A percentile compares a stretch with the other conserved stretches of the same genome.
Evolutionary conservation across 345 rosid species (phyloP).

Genomic region (Crucihimalaya himalaica): DNA sequence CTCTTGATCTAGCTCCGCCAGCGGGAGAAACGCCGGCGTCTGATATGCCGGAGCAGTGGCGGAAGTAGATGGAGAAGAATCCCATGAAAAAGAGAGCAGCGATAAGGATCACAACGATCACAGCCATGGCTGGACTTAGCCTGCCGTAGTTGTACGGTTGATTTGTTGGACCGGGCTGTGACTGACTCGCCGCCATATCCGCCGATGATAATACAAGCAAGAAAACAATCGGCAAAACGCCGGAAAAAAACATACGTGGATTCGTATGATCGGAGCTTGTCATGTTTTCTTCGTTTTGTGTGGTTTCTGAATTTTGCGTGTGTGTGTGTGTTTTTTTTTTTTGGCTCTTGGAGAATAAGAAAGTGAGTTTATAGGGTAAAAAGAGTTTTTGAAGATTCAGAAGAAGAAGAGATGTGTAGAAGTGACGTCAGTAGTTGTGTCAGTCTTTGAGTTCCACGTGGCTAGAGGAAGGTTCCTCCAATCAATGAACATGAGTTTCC

Average conservation of each 20-base stretch:
- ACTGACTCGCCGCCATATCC: slow-evolving; percentile 33
- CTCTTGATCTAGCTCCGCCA: slow-evolving; percentile 34
- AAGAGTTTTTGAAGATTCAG: neutral
- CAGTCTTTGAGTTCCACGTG: slow-evolving; percentile 44
- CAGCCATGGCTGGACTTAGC: slow-evolving; percentile 79
- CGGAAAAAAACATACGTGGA: slow-evolving; percentile 21
- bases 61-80: slow-evolving; percentile 87
- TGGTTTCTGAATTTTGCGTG: too few relatives aligned
- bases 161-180: slow-evolving; percentile 5
- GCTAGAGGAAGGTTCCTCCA: neutral
- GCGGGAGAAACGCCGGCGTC: slow-evolving; percentile 30
- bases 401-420: neutral
- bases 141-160: slow-evolving; percentile 39
- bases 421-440: slow-evolving; percentile 37
- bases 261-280: slow-evolving; percentile 12
- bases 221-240: slow-evolving; percentile 24
- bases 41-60: slow-evolving; percentile 52
- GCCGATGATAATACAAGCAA: slow-evolving; percentile 27
- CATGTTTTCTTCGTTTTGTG: slow-evolving; percentile 15
- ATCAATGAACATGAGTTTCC: neutral
- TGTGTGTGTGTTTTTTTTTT: neutral
- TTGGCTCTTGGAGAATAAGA: neutral
- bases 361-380: slow-evolving; percentile 30
- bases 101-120: slow-evolving; percentile 68
- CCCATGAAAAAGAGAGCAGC: slow-evolving; percentile 85